A percentile compares a stretch with the other conserved stretches of the same genome.
Conservation (phyloP, 495 filamentous ascomycete species). For the Penicillium psychrofluorescens region DNA sequence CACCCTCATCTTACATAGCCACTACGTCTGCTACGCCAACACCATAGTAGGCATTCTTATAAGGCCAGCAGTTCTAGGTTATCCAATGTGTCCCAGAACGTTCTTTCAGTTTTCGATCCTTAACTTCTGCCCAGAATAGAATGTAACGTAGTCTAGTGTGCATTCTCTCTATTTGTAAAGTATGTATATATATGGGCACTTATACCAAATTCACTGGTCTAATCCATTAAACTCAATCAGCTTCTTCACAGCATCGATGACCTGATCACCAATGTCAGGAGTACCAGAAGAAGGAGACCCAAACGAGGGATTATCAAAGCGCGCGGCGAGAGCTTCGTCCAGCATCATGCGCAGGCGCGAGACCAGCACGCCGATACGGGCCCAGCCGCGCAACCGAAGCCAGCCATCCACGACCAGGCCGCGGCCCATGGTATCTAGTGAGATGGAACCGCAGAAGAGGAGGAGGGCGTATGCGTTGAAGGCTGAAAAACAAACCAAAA, state of each 20-base stretch:
- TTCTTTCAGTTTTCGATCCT: too few relatives aligned
- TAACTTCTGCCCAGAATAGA: too few relatives aligned
- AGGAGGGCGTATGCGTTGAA: slow-evolving; percentile 88
- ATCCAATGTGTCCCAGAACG: too few relatives aligned
- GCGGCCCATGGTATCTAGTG: slow-evolving; percentile 78
- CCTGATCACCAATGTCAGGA: slow-evolving; percentile 43
- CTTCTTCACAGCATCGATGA: slow-evolving; percentile 68
- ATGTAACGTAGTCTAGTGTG: background rate
- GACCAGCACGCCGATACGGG: slow-evolving; percentile 85
- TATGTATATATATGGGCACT: background rate
- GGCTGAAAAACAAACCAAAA: slow-evolving; percentile 41
- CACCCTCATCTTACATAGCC: too few relatives aligned
- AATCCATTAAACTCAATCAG: slow-evolving; percentile 84
- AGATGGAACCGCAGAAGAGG: slow-evolving; percentile 80
- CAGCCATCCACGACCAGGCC: slow-evolving; percentile 91
- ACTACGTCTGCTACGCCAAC: too few relatives aligned
- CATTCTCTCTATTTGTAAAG: background rate
- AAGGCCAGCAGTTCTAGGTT: too few relatives aligned
- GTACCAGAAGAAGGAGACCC: slow-evolving; percentile 10
- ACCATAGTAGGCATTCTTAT: too few relatives aligned
- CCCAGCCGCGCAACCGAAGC: slow-evolving; percentile 87
- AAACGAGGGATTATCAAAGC: slow-evolving; percentile 66
- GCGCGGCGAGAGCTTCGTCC: slow-evolving; percentile 69
- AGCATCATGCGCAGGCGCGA: slow-evolving; percentile 77
- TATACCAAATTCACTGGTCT: slow-evolving; percentile 45